Evolutionary conservation across 1,284 basidiomycete species (phyloP).

Genomic region (Porodaedalea pini): DNA sequence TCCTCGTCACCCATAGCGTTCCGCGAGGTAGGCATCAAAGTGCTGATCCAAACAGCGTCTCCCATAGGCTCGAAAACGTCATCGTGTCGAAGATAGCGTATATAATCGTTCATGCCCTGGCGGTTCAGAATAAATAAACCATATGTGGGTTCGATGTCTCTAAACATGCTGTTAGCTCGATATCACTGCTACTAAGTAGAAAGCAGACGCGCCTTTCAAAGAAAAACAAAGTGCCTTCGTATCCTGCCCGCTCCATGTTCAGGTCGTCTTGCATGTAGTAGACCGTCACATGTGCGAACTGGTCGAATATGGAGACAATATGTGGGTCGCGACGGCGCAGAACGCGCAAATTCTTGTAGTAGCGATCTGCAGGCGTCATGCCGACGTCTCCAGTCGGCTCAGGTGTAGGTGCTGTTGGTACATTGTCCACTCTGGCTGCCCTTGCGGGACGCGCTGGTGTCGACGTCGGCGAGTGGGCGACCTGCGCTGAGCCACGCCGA

Average conservation of each 20-base stretch:
- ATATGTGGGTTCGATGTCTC: conserved; percentile 72
- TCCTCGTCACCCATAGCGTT: conserved; percentile 20
- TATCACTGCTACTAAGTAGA: conserved; percentile 14
- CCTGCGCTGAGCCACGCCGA: conserved; percentile 5
- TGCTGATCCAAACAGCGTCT: conserved; percentile 23
- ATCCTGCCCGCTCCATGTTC: conserved; percentile 82
- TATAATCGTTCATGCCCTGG: conserved; percentile 81
- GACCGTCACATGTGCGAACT: conserved; percentile 81
- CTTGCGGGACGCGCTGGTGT: conserved; percentile 8
- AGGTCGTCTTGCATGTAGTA: conserved; percentile 62
- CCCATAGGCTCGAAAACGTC: conserved; percentile 68
- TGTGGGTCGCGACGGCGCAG: conserved; percentile 76
- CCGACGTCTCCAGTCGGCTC: conserved; percentile 29
- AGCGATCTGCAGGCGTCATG: conserved; percentile 57
- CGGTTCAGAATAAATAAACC: conserved; percentile 88
- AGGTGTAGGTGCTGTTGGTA: not conserved
- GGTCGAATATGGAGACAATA: conserved; percentile 77
- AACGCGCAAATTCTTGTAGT: conserved; percentile 80
- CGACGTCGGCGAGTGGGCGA: not conserved
- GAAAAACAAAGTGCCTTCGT: conserved; percentile 86
- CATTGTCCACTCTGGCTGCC: not conserved
- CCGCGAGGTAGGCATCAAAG: conserved; percentile 3
- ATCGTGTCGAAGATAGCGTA: conserved; percentile 73
- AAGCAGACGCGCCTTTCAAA: conserved; percentile 64
- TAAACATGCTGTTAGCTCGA: conserved; percentile 27